These are phyloP conservation scores for Zygosaccharomyces rouxii DNA, from an alignment of 805 yeast genomes.

Conservation along the genomic window DNA sequence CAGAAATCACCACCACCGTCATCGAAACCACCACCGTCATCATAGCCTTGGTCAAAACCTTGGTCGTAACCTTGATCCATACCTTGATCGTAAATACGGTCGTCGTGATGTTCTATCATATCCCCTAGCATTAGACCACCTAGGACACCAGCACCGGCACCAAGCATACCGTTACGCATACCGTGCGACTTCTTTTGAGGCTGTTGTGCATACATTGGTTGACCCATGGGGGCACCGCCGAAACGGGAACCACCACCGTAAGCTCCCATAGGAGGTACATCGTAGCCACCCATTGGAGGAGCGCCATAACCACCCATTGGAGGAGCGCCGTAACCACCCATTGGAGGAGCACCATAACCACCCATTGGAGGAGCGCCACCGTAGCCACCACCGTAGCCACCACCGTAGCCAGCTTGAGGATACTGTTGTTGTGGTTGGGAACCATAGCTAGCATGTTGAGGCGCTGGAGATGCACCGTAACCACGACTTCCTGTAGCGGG, in stretches of 20 bases:
- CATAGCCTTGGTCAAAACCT: slow-evolving; percentile 15
- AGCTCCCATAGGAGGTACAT: slow-evolving; percentile 28
- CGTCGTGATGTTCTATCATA: slow-evolving; percentile 35
- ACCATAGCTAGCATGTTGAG: slow-evolving; percentile 23
- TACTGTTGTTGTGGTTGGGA: slow-evolving; percentile 26
- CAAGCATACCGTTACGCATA: slow-evolving; percentile 41
- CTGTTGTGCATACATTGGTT: slow-evolving; percentile 23
- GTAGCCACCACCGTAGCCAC: slow-evolving; percentile 1
- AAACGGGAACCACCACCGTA: slow-evolving; percentile 28
- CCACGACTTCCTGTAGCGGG: slow-evolving; percentile 31
- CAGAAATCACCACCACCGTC: slow-evolving; percentile 19
- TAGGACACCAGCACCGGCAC: slow-evolving; percentile 56
- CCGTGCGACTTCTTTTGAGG: slow-evolving; percentile 35
- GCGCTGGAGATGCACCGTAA: slow-evolving; percentile 17
- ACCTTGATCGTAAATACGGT: slow-evolving; percentile 21
- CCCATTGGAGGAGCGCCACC: slow-evolving; percentile 9
- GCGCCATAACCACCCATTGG: neutral
- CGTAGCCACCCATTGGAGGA: neutral
- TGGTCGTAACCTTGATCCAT: slow-evolving; percentile 23
- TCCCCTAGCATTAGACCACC: slow-evolving; percentile 55
- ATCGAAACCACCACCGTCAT: slow-evolving; percentile 28
- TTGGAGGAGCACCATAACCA: neutral
- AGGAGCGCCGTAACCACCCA: slow-evolving; percentile 6
- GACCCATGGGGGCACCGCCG: slow-evolving; percentile 17
- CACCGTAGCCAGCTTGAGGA: slow-evolving; percentile 7